Base-by-base conservation (phyloP, 2,329 filamentous ascomycete genomes). In the Mycocentrospora acerina region DNA sequence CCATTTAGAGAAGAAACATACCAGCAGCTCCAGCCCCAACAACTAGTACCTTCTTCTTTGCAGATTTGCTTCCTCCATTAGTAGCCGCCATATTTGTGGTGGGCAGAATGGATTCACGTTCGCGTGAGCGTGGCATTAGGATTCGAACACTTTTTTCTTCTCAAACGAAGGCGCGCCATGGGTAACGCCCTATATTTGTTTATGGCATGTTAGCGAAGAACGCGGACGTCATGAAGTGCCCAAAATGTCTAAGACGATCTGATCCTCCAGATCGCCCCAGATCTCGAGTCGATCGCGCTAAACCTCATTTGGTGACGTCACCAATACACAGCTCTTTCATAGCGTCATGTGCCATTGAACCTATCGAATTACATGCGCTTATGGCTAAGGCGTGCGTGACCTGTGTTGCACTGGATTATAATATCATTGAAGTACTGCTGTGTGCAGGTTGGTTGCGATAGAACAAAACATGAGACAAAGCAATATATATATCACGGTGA, bases 21-120 rank as follows among this genome's bases (percentile, higher is more conserved):
- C 67, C 67, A 38, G 66, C 66, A 39, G 67, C 67, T 32, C 67
- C 67, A 32, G 67, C 66, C 24, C 67, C 67, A 12, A 70, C 66
- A 33, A 70, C 55, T 7, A 70, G 43, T 35, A 69, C 66, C 32
- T 52, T 59, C 53, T 69, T 69, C 57, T 52, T 64, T 28, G 33
- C 39, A 24, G 45, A 32, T 17, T 50, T 55, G 25, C 37, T 46
- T 36, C 57, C 55, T 18, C 49, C 48, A 22, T 57, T 57, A 17
- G 45, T 43, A 15, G 52, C 40, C 33, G 48, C 52, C 64, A 66
- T 67, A 11, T 60, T 64, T 25, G 48, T 55, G 7, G 53, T 61
- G 17, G 59, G 59, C 18, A 66, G 38, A 32, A 64, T 54, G 4
- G 61, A 60, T 15, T 63, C 54, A 16, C 53, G 56, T 25, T 61